phyloP scores from a whole-genome alignment of 768 basidiomycete species.

The Suillus subaureus region DNA sequence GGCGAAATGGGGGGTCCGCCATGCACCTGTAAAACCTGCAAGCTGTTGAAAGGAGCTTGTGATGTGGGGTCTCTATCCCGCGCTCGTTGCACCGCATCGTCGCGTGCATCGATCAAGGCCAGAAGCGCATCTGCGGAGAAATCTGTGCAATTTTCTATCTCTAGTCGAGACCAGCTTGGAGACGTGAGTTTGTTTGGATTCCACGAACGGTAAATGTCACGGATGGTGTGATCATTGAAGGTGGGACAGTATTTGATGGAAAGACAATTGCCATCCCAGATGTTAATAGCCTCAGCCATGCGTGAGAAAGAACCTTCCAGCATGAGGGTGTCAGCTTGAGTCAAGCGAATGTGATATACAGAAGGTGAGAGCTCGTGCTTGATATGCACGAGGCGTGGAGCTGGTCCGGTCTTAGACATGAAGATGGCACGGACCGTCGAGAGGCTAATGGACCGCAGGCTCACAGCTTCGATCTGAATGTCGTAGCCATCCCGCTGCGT shows the following conservation, averaged over 20 bases:
- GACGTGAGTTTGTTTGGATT: slow-evolving; percentile 1
- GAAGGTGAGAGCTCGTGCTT: not conserved
- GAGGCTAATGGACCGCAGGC: slow-evolving; percentile 7
- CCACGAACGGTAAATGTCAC: not conserved
- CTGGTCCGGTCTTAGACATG: slow-evolving; percentile 60
- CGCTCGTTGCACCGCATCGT: slow-evolving; percentile 1
- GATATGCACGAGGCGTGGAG: slow-evolving; percentile 18
- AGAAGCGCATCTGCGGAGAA: slow-evolving; percentile 1
- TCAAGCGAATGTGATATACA: not conserved
- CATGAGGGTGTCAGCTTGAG: not conserved
- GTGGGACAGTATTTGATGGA: not conserved
- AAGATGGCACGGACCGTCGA: slow-evolving; percentile 43
- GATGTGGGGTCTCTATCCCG: not conserved
- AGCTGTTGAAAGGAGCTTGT: not conserved
- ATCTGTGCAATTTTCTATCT: not conserved
- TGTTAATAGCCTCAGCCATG: not conserved
- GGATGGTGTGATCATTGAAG: not conserved
- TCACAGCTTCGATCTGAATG: slow-evolving; percentile 11
- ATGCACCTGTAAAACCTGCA: not conserved
- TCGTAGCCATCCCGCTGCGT: not conserved
- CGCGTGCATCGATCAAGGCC: not conserved
- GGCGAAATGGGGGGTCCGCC: not conserved
- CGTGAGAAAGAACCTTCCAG: not conserved
- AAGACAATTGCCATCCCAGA: not conserved
- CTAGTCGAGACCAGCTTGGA: slow-evolving; percentile 1